Conservation (phyloP, 768 basidiomycete species). For the Boletus vermiculosoides region DNA sequence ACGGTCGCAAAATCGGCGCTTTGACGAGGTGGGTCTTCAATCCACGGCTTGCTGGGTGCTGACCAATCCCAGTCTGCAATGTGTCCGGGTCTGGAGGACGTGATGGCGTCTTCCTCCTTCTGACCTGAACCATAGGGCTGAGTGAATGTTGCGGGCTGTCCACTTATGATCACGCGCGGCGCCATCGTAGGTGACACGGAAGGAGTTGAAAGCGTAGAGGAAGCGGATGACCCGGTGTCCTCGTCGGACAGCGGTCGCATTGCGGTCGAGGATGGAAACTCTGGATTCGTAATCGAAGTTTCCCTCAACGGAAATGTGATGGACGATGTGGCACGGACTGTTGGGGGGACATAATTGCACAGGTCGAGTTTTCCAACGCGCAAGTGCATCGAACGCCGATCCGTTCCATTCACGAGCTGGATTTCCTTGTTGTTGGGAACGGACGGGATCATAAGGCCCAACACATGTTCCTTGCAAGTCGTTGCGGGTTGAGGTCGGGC, state of each 20-base stretch:
- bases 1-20: slow-evolving; percentile 11
- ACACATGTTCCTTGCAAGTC: slow-evolving; percentile 14
- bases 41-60: background rate
- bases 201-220: slow-evolving; percentile 30
- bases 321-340: background rate
- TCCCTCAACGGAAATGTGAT: background rate
- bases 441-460: slow-evolving; percentile 5
- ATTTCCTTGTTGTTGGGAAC: background rate
- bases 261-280: background rate
- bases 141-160: slow-evolving; percentile 22
- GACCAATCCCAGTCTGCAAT: slow-evolving; percentile 28
- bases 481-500: background rate
- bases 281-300: background rate
- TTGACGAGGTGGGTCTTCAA: background rate
- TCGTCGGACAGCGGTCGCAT: slow-evolving; percentile 2
- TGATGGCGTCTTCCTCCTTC: background rate
- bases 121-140: background rate
- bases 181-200: slow-evolving; percentile 18
- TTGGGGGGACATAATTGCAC: slow-evolving; percentile 36
- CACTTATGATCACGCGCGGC: slow-evolving; percentile 26
- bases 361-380: slow-evolving; percentile 28
- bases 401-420: background rate
- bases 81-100: background rate
- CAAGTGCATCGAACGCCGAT: background rate
- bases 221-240: slow-evolving; percentile 24